phyloP scores from a whole-genome alignment of 1,139 yeast genomes.

The Zygosaccharomyces sapae region DNA sequence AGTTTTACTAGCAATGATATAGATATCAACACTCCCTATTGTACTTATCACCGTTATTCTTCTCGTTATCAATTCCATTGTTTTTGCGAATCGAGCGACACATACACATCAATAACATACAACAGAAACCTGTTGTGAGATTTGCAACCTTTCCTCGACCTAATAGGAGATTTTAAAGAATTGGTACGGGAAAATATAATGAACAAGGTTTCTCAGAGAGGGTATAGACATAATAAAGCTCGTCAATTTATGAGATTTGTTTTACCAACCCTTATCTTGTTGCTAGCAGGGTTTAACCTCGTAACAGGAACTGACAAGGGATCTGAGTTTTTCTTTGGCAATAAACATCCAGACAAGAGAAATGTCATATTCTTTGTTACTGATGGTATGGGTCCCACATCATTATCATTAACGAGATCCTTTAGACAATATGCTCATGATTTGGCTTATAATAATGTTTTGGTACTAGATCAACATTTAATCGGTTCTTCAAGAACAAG shows the following conservation, averaged over 20 bases:
- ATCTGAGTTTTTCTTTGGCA: neutral
- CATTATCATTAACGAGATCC: slow-evolving; percentile 68
- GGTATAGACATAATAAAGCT: neutral
- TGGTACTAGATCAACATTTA: slow-evolving; percentile 60
- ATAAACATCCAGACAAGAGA: slow-evolving; percentile 36
- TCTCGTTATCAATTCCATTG: too few species aligned
- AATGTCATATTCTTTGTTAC: slow-evolving; percentile 83
- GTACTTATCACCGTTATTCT: too few species aligned
- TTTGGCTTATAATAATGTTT: slow-evolving; percentile 48
- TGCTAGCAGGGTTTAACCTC: slow-evolving; percentile 4
- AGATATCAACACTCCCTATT: too few species aligned
- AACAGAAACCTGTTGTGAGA: neutral
- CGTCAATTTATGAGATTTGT: slow-evolving; percentile 5
- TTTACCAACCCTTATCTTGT: slow-evolving; percentile 8
- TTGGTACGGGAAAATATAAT: too few species aligned
- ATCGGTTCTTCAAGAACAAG: slow-evolving; percentile 78
- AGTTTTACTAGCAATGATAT: too few species aligned
- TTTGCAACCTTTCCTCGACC: too few species aligned
- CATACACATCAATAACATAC: too few species aligned
- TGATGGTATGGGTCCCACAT: slow-evolving; percentile 91
- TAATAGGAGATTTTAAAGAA: too few species aligned
- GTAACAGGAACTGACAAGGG: slow-evolving; percentile 6
- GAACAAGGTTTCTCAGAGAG: neutral
- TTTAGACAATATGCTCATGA: slow-evolving; percentile 57
- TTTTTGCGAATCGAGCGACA: too few species aligned